Conservation (phyloP, 2,329 filamentous ascomycete species). For the Trichophyton verrucosum region DNA sequence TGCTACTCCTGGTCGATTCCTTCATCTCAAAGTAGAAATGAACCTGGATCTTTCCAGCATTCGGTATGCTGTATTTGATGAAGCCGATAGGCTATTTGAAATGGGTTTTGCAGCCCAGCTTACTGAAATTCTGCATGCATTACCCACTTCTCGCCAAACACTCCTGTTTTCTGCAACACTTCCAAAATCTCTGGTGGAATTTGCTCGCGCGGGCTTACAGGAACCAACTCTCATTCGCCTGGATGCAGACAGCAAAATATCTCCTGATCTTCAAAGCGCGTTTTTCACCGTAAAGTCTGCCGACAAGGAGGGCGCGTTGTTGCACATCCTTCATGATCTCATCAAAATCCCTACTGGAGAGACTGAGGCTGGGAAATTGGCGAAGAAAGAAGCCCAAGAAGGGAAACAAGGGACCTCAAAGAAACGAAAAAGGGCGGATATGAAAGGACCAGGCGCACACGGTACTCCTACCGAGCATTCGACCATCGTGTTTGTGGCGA, state of each 20-base stretch:
- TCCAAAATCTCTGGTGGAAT: constrained; percentile 88
- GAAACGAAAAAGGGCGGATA: constrained; percentile 39
- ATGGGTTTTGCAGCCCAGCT: constrained; percentile 96
- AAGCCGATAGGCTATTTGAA: constrained; percentile 92
- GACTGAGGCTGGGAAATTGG: constrained; percentile 40
- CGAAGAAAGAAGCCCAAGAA: constrained; percentile 37
- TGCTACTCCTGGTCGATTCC: constrained; percentile 87
- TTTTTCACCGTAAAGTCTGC: constrained; percentile 88
- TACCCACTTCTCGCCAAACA: constrained; percentile 76
- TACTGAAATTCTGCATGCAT: constrained; percentile 78
- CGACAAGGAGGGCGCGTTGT: constrained; percentile 84
- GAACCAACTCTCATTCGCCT: constrained; percentile 82
- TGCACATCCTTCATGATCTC: constrained; percentile 80
- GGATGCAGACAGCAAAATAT: constrained; percentile 91
- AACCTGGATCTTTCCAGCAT: constrained; percentile 78
- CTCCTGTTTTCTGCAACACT: constrained; percentile 90
- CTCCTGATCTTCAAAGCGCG: constrained; percentile 85
- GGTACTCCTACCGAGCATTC: constrained; percentile 77
- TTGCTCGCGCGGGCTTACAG: constrained; percentile 82
- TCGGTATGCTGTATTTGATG: constrained; percentile 91
- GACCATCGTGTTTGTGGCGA: constrained; percentile 87
- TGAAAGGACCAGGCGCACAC: constrained; percentile 40
- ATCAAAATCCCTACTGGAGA: constrained; percentile 74
- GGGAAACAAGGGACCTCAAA: constrained; percentile 32
- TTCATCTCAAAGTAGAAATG: constrained; percentile 98